phyloP scores from a whole-genome alignment of 345 rosid genomes.

The Hevea brasiliensis region DNA sequence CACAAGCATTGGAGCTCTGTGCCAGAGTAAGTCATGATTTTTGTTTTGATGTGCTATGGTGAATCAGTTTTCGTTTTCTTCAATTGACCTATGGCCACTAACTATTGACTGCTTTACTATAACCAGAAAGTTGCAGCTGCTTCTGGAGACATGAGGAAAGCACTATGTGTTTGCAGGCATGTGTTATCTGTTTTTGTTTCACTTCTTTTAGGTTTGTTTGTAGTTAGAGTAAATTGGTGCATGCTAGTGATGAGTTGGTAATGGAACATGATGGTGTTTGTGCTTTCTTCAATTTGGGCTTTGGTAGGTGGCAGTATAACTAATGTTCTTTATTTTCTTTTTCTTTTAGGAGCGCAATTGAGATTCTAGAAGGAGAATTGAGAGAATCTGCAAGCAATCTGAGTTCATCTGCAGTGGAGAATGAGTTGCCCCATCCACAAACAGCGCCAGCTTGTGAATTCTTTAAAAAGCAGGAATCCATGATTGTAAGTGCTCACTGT shows the following conservation, averaged over 20 bases:
- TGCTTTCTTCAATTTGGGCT: background rate
- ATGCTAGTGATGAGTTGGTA: background rate
- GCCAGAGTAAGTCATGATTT: constrained; percentile 71
- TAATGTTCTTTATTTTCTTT: constrained; percentile 1
- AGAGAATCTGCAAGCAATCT: constrained; percentile 38
- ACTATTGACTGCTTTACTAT: constrained; percentile 16
- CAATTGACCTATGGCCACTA: constrained; percentile 1
- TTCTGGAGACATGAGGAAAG: constrained; percentile 97
- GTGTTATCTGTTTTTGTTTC: background rate
- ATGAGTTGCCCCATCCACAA: constrained; percentile 25
- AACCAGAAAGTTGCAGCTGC: constrained; percentile 90
- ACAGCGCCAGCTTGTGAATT: constrained; percentile 29
- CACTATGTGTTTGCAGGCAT: constrained; percentile 83
- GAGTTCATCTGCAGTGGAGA: constrained; percentile 22
- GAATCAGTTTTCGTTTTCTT: constrained; percentile 7
- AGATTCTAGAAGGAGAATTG: constrained; percentile 69
- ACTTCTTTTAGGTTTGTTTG: background rate
- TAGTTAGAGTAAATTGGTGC: background rate
- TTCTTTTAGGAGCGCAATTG: constrained; percentile 68
- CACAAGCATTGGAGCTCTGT: constrained; percentile 87
- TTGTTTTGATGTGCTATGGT: background rate
- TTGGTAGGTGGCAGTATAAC: background rate
- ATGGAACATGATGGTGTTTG: background rate
- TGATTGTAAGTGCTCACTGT: constrained; percentile 38
- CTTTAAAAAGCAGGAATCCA: constrained; percentile 25